Base-by-base conservation (phyloP, 2,329 filamentous ascomycete species). In the Diaporthe citri region DNA sequence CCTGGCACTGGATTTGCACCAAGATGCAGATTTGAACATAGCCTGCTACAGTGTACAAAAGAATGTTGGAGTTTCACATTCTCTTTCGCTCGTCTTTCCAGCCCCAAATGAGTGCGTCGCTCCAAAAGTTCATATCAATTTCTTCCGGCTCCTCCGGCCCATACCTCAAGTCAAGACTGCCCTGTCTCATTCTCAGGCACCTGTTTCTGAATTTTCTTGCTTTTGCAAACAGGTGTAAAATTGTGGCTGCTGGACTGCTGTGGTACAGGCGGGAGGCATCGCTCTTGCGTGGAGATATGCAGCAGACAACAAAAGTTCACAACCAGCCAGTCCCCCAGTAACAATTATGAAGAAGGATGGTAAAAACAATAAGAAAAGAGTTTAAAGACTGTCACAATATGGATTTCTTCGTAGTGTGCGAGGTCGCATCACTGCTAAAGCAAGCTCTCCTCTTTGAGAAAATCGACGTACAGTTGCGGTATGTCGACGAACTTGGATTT, bases 161-260 rank as follows among this genome's bases (percentile, higher is more conserved):
- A 12, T 25, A 22, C 1, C 22, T 17, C n/a, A n/a, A 22, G 31
- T 10, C 17, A 22, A 15, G 8, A 15, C 46, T 28, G n/a, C 7
- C 28, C 39, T 69, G 46, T 52, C 34, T 69, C 64, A 69, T 20
- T 25, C 34, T 55, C n/a, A 31, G 46, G 31, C n/a, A 52, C 31
- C 31, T 28, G 28, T 25, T 28, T 52, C 13, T 39, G 20, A 39
- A 25, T 39, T 12, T 52, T 36, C 2, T 36, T 52, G 25, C 22
- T 39, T 51, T 25, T 51, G 4, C 20, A 31, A 20, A 6, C 20
- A 22, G n/a, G 6, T 12, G 5, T 31, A 3, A 13, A 6, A 36
- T 2, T 67, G n/a, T 67, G 46, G 46, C 64, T 41, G 22, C 31
- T 36, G 8, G 31, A 17, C 17, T 36, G 46, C 31, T 34, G 34